A percentile compares a stretch with the other conserved stretches of the same genome.
Evolutionary conservation across 805 yeast species (phyloP).

Genomic region (Starmera dryadoides): DNA sequence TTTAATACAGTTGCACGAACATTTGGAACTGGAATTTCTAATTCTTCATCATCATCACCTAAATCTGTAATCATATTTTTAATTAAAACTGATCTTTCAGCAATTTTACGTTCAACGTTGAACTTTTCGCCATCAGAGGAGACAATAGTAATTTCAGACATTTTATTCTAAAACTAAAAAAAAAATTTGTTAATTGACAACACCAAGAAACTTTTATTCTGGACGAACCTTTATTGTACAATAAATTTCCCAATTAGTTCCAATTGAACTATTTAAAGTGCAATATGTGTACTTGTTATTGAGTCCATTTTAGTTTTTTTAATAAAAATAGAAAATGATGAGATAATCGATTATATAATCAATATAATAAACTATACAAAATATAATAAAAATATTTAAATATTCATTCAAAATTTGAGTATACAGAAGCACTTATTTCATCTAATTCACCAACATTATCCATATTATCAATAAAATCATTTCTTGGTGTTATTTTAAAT

Average conservation of each 20-base stretch:
- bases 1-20: slow-evolving; percentile 81
- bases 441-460: slow-evolving; percentile 58
- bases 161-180: neutral
- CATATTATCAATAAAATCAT: slow-evolving; percentile 39
- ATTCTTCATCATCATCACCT: slow-evolving; percentile 55
- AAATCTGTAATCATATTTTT: slow-evolving; percentile 82
- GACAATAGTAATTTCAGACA: slow-evolving; percentile 41
- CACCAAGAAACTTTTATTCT: no score
- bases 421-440: slow-evolving; percentile 85
- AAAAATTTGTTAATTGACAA: no score
- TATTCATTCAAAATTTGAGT: slow-evolving; percentile 54
- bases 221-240: no score
- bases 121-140: slow-evolving; percentile 80
- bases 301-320: no score
- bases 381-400: neutral
- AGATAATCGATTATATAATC: no score
- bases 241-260: no score
- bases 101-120: slow-evolving; percentile 72
- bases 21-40: slow-evolving; percentile 84
- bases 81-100: slow-evolving; percentile 78
- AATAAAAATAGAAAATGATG: no score
- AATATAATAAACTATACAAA: no score
- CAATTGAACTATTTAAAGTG: no score
- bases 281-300: no score
- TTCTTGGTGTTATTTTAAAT: slow-evolving; percentile 36